Conservation (phyloP, 2,329 filamentous ascomycete species). For the Pseudogymnoascus sp. region DNA sequence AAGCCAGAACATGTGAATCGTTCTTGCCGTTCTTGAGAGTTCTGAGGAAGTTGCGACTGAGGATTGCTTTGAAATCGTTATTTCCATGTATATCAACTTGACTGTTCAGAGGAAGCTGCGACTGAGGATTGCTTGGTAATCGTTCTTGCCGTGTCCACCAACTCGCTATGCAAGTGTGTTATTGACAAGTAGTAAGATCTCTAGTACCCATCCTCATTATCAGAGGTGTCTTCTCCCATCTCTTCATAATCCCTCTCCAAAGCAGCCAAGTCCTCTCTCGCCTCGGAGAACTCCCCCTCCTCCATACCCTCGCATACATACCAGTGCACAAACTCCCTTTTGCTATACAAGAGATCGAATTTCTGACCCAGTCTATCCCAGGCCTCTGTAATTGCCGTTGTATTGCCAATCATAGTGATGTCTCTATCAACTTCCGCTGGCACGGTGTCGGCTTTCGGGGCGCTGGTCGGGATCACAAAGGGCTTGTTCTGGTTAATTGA, state of each 20-base stretch:
- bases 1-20: too few species aligned
- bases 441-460: conserved; percentile 33
- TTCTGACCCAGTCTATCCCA: conserved; percentile 58
- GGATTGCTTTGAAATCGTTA: too few species aligned
- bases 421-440: conserved; percentile 45
- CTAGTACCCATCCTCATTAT: conserved; percentile 34
- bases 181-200: too few species aligned
- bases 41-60: too few species aligned
- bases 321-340: conserved; percentile 64
- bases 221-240: conserved; percentile 47
- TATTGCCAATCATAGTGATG: conserved; percentile 58
- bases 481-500: conserved; percentile 60
- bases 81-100: too few species aligned
- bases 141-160: too few species aligned
- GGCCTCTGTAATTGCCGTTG: conserved; percentile 57
- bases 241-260: conserved; percentile 59
- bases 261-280: conserved; percentile 57
- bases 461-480: conserved; percentile 37
- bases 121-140: too few species aligned
- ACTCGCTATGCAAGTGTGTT: too few species aligned
- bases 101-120: too few species aligned
- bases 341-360: conserved; percentile 63
- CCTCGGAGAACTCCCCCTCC: conserved; percentile 59
- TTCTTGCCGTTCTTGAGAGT: too few species aligned
- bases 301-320: conserved; percentile 65